A percentile compares a stretch with the other conserved stretches of the same genome.
Conservation (phyloP, 2,329 filamentous ascomycete genomes). For the Penicillium sp. region DNA sequence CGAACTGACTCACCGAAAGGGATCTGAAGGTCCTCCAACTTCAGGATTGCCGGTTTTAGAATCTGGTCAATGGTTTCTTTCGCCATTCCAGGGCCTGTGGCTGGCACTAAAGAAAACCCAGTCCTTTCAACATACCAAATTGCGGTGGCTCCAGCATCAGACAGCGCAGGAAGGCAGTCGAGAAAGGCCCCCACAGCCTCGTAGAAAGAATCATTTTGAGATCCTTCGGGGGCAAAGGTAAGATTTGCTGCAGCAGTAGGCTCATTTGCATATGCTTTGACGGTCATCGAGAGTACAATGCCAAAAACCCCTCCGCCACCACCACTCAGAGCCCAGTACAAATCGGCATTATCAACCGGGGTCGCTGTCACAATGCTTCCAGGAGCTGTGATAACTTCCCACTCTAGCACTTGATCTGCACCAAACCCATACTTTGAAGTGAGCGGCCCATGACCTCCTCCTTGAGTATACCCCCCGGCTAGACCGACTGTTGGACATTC, state of each 20-base stretch:
- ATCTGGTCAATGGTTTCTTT: no score
- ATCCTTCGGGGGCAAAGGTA: not conserved
- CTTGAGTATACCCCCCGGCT: conserved; percentile 58
- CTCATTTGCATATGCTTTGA: not conserved
- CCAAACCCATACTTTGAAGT: conserved; percentile 39
- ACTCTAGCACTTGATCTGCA: conserved; percentile 57
- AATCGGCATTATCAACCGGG: conserved; percentile 25
- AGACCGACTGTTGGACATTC: conserved; percentile 50
- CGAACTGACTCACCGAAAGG: no score
- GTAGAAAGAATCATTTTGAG: conserved; percentile 29
- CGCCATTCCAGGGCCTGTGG: conserved; percentile 44
- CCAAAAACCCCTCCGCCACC: conserved; percentile 52
- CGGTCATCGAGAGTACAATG: conserved; percentile 30
- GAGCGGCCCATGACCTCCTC: conserved; percentile 54
- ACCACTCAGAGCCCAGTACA: conserved; percentile 50
- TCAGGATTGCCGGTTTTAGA: no score
- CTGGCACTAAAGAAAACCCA: not conserved
- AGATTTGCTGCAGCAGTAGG: not conserved
- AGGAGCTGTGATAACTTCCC: conserved; percentile 51
- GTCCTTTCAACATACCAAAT: conserved; percentile 3
- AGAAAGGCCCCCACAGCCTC: conserved; percentile 47
- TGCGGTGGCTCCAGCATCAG: conserved; percentile 44
- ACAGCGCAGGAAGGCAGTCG: conserved; percentile 45
- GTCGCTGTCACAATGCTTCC: conserved; percentile 2
- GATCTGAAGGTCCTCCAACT: no score